Conservation (phyloP, 169 alveolate species). For the Cardiosporidium cionae region DNA sequence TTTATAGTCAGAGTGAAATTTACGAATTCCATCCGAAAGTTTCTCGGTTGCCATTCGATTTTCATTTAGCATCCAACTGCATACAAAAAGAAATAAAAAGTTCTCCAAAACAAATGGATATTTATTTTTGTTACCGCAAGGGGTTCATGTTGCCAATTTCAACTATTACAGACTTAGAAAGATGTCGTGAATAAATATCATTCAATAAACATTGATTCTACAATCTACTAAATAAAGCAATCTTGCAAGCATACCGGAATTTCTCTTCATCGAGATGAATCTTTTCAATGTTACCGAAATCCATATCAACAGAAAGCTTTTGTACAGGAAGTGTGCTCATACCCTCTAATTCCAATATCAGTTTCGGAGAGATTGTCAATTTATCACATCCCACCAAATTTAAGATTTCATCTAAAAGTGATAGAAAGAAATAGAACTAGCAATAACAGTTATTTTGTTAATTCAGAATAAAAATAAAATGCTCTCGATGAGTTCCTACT, state of each 20-base stretch:
- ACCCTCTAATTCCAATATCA: slow-evolving; percentile 48
- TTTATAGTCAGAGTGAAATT: slow-evolving; percentile 53
- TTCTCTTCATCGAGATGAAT: slow-evolving; percentile 1
- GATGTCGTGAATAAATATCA: not conserved
- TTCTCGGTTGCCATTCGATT: slow-evolving; percentile 72
- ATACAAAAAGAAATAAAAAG: too few relatives aligned
- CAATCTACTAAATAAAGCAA: too few relatives aligned
- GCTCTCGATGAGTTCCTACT: not conserved
- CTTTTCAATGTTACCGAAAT: slow-evolving; percentile 9
- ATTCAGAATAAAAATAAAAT: not conserved
- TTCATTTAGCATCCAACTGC: slow-evolving; percentile 54
- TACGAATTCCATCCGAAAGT: slow-evolving; percentile 67
- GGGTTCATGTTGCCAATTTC: not conserved
- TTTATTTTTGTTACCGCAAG: not conserved
- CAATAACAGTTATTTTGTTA: too few relatives aligned
- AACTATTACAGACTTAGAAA: not conserved
- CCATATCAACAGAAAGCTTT: slow-evolving; percentile 8
- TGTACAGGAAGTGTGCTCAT: slow-evolving; percentile 2
- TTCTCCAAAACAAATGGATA: slow-evolving; percentile 36
- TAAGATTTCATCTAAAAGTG: slow-evolving; percentile 48
- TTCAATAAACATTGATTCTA: too few relatives aligned
- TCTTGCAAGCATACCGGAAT: too few relatives aligned
- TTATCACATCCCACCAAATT: slow-evolving; percentile 72
- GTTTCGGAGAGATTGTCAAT: slow-evolving; percentile 66
- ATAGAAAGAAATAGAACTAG: not conserved